Evolutionary conservation across 495 filamentous ascomycete genomes (phyloP).

Genomic region (Gamarada debralockiae): DNA sequence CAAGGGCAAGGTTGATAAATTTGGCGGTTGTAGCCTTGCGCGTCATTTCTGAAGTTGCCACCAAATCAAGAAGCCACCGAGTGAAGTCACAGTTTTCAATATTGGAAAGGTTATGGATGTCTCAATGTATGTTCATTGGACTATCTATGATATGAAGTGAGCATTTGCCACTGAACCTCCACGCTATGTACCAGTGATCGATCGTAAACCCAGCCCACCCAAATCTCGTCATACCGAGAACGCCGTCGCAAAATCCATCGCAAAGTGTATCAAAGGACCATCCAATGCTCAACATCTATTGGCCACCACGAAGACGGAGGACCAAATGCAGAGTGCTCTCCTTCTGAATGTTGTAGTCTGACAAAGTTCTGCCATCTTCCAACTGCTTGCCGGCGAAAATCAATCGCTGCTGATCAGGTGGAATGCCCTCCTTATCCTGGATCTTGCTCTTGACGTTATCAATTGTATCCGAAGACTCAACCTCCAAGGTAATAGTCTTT

Average conservation of each 20-base stretch:
- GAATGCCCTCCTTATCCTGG: constrained; percentile 92
- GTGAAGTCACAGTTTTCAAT: no score
- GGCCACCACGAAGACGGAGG: constrained; percentile 91
- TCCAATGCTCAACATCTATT: not conserved
- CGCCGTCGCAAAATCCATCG: constrained; percentile 1
- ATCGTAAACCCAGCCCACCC: not conserved
- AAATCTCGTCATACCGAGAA: not conserved
- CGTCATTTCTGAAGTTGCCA: no score
- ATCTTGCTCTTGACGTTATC: constrained; percentile 88
- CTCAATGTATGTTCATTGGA: constrained; percentile 16
- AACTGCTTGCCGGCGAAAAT: constrained; percentile 98
- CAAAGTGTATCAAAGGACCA: not conserved
- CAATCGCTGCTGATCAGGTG: constrained; percentile 88
- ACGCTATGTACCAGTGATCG: constrained; percentile 12
- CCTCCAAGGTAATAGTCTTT: constrained; percentile 98
- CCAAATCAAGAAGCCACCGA: no score
- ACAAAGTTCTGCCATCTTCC: constrained; percentile 74
- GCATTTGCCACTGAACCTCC: not conserved
- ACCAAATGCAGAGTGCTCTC: constrained; percentile 94
- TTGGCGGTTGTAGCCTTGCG: constrained; percentile 80
- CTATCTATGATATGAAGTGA: not conserved
- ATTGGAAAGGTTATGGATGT: not conserved
- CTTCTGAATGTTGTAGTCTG: constrained; percentile 99
- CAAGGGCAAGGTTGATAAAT: not conserved
- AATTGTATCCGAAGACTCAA: constrained; percentile 93